These are phyloP conservation scores for Colletotrichum sp. DNA, from an alignment of 2,329 filamentous ascomycete genomes.

Conservation along the genomic window DNA sequence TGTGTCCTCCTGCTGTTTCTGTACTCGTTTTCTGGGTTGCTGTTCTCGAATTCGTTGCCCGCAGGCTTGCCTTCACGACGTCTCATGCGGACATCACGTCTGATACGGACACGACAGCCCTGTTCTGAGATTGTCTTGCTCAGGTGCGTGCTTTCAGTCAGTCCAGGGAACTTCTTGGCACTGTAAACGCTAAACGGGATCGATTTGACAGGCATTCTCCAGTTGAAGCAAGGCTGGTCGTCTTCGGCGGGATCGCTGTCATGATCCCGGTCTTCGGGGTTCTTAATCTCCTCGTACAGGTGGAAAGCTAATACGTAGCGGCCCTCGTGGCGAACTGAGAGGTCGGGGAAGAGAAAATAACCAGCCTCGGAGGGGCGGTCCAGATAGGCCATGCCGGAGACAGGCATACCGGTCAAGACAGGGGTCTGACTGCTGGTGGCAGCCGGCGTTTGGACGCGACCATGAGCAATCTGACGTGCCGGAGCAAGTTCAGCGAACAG, in stretches of 20 bases:
- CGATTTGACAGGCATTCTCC: conserved; percentile 90
- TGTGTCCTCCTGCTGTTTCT: conserved; percentile 35
- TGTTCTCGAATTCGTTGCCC: conserved; percentile 55
- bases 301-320: conserved; percentile 91
- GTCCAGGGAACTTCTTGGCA: conserved; percentile 97
- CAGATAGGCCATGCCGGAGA: conserved; percentile 94
- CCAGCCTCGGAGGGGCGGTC: conserved; percentile 82
- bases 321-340: conserved; percentile 95
- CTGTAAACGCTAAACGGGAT: conserved; percentile 87
- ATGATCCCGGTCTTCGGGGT: conserved; percentile 77
- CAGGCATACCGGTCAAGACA: conserved; percentile 91
- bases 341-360: conserved; percentile 97
- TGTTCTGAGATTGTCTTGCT: conserved; percentile 95
- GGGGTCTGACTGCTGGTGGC: conserved; percentile 66
- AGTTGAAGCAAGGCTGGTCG: conserved; percentile 71
- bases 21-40: conserved; percentile 68
- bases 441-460: conserved; percentile 71
- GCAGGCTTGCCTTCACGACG: conserved; percentile 75
- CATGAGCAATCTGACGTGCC: conserved; percentile 81
- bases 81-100: conserved; percentile 92
- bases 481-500: conserved; percentile 91
- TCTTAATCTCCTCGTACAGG: conserved; percentile 92
- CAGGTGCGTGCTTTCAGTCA: conserved; percentile 86
- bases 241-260: conserved; percentile 39
- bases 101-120: conserved; percentile 93